Evolutionary conservation across 345 rosid genomes (phyloP).

Genomic region (Gossypium bickii): DNA sequence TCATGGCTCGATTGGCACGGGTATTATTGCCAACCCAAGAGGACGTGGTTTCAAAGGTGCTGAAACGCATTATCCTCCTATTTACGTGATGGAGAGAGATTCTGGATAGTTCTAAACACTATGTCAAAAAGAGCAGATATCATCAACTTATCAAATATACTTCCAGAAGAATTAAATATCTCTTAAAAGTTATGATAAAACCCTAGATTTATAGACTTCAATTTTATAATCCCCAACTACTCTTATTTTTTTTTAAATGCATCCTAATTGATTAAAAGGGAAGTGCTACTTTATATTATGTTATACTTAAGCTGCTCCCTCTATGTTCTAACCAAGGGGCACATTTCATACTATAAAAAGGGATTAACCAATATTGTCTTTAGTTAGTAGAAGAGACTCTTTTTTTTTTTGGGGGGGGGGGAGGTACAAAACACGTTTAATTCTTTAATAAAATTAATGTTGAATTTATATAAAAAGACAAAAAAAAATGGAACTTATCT

Average conservation of each 20-base stretch:
- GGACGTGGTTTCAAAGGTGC: accelerated
- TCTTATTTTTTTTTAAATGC: too few relatives aligned
- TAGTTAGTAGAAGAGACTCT: neutral
- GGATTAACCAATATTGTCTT: neutral
- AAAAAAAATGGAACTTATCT: neutral
- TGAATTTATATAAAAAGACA: neutral
- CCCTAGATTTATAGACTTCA: neutral
- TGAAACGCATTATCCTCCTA: accelerated
- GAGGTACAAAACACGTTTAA: neutral
- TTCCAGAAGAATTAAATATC: too few relatives aligned
- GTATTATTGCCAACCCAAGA: too few relatives aligned
- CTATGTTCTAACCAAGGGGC: neutral
- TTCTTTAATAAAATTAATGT: neutral
- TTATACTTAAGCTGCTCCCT: neutral
- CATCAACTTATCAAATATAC: too few relatives aligned
- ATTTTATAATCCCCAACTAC: neutral
- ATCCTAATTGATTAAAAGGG: neutral
- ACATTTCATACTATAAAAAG: neutral
- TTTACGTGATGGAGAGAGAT: too few relatives aligned
- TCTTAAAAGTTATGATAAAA: too few relatives aligned
- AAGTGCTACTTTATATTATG: neutral
- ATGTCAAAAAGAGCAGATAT: too few relatives aligned
- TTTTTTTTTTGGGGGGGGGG: neutral
- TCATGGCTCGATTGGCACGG: too few relatives aligned
- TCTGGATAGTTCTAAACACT: accelerated